Conservation (phyloP, 2,329 filamentous ascomycete genomes). For the Cordyceps cateniannulata region DNA sequence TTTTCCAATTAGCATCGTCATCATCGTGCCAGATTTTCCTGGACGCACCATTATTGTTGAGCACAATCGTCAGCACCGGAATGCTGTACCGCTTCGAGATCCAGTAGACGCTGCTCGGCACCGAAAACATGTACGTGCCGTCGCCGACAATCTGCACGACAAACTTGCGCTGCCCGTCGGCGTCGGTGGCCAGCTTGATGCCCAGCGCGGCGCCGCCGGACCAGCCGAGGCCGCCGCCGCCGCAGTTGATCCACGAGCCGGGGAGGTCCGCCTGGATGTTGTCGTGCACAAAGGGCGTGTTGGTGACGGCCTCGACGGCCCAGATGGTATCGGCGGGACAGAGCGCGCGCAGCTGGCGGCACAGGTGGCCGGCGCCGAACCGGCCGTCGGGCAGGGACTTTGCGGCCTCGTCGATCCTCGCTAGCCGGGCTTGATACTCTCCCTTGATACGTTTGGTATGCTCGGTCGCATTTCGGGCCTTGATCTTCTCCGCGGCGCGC, state of each 20-base stretch:
- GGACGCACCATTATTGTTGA: conserved; percentile 48
- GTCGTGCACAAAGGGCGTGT: conserved; percentile 60
- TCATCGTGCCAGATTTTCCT: neutral
- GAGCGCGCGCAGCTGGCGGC: conserved; percentile 23
- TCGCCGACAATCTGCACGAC: conserved; percentile 52
- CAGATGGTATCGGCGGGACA: conserved; percentile 56
- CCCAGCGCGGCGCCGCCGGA: conserved; percentile 69
- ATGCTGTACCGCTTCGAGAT: conserved; percentile 48
- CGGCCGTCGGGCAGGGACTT: conserved; percentile 53
- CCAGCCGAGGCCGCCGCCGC: conserved; percentile 75
- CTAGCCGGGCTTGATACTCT: conserved; percentile 52
- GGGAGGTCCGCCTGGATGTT: conserved; percentile 63
- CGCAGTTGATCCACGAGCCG: conserved; percentile 74
- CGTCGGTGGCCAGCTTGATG: conserved; percentile 61
- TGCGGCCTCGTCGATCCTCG: conserved; percentile 49
- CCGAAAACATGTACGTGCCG: conserved; percentile 49
- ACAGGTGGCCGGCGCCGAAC: conserved; percentile 35
- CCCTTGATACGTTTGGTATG: conserved; percentile 6
- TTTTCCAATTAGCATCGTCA: conserved; percentile 9
- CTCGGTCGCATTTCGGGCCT: conserved; percentile 11
- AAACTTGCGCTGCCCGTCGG: conserved; percentile 40
- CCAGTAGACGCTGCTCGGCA: conserved; percentile 51
- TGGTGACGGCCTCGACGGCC: conserved; percentile 72
- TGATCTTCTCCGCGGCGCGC: conserved; percentile 35
- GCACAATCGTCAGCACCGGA: conserved; percentile 46